phyloP scores from a whole-genome alignment of 2,329 filamentous ascomycete genomes.

The Dryadomyces quercus-mongolicae region DNA sequence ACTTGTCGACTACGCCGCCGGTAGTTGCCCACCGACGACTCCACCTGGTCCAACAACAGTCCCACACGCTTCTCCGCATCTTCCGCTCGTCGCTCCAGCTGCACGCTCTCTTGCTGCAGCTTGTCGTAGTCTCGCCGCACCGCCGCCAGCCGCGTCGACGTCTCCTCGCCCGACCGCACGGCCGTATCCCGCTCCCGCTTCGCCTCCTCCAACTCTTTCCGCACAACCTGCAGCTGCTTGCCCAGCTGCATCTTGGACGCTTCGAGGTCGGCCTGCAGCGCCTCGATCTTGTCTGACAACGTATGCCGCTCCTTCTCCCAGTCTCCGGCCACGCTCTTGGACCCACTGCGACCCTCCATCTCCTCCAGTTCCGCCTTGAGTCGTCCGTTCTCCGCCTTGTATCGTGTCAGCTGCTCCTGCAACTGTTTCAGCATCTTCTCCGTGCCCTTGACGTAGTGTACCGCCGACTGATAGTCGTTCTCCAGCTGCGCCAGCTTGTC shows the following conservation, averaged over 20 bases:
- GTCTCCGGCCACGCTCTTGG: constrained; percentile 30
- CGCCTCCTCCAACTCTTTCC: constrained; percentile 53
- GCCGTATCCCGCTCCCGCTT: constrained; percentile 58
- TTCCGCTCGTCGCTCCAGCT: constrained; percentile 70
- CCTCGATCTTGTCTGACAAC: constrained; percentile 56
- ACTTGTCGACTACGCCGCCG: constrained; percentile 59
- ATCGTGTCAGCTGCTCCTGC: constrained; percentile 90
- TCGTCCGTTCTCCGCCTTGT: constrained; percentile 75
- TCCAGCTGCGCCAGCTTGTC: constrained; percentile 90
- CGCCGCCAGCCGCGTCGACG: constrained; percentile 42
- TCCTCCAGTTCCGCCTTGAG: constrained; percentile 72
- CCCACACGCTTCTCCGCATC: constrained; percentile 92
- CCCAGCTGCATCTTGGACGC: constrained; percentile 58
- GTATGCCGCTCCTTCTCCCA: constrained; percentile 65
- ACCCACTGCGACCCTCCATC: constrained; percentile 35
- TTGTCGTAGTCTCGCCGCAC: constrained; percentile 62
- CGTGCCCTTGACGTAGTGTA: constrained; percentile 95
- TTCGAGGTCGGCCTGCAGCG: constrained; percentile 57
- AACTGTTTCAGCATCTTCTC: constrained; percentile 99
- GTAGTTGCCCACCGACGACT: constrained; percentile 87
- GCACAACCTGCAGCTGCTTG: constrained; percentile 54
- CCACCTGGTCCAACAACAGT: constrained; percentile 86
- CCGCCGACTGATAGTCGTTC: constrained; percentile 93
- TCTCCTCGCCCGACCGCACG: constrained; percentile 40
- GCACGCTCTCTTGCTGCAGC: constrained; percentile 67